Evolutionary conservation across 495 filamentous ascomycete genomes (phyloP).

Genomic region (Mytilinidion resinicola): DNA sequence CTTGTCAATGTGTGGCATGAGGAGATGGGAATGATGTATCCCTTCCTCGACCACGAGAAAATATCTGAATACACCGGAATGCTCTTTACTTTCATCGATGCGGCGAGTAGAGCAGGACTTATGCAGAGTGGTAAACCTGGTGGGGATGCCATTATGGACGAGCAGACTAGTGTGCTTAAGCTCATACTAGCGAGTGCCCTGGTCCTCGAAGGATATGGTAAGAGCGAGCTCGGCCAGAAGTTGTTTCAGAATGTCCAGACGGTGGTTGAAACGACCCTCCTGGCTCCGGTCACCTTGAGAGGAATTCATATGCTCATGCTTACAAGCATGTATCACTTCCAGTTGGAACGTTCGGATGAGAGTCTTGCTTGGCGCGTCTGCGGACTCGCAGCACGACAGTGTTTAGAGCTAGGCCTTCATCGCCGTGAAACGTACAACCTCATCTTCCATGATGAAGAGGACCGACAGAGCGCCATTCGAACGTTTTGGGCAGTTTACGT

Average conservation of each 20-base stretch:
- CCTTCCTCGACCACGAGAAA: conserved; percentile 63
- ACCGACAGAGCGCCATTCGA: conserved; percentile 54
- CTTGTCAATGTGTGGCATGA: conserved; percentile 71
- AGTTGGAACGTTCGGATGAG: conserved; percentile 62
- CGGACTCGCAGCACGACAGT: conserved; percentile 67
- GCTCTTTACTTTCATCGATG: conserved; percentile 66
- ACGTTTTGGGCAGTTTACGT: conserved; percentile 79
- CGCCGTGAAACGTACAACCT: conserved; percentile 64
- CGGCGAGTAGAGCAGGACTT: conserved; percentile 52
- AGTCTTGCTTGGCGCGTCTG: conserved; percentile 72
- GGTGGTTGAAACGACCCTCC: conserved; percentile 61
- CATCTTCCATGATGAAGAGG: conserved; percentile 53
- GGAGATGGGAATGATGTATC: conserved; percentile 83
- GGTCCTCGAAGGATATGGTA: conserved; percentile 65
- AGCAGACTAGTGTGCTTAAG: conserved; percentile 65
- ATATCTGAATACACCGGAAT: conserved; percentile 57
- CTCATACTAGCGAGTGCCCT: conserved; percentile 71
- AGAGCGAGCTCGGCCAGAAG: conserved; percentile 62
- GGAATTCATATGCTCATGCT: conserved; percentile 68
- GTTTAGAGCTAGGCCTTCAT: conserved; percentile 75
- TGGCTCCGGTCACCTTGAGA: conserved; percentile 58
- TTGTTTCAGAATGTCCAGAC: conserved; percentile 66
- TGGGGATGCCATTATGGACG: conserved; percentile 60
- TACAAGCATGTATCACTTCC: conserved; percentile 75
- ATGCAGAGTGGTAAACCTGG: conserved; percentile 49